Base-by-base conservation (phyloP, 2,329 filamentous ascomycete genomes). In the Penicillium sp. region DNA sequence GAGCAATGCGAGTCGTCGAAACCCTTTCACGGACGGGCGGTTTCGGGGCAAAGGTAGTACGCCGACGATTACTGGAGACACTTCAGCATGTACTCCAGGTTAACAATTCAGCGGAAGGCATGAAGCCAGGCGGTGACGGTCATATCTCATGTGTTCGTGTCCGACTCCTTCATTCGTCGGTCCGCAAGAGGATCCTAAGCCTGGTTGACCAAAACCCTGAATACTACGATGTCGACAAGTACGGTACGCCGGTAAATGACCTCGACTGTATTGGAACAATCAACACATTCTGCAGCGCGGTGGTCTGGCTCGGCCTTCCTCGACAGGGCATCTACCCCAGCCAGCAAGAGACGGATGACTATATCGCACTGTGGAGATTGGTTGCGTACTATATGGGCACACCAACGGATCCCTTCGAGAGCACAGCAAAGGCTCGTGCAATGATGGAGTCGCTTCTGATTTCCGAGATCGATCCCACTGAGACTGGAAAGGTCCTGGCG, bases 41-140 rank as follows among this genome's bases (percentile, higher is more conserved):
- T 0, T 93, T 93, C 71, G 84, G 84, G 13, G 82, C 84, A 1
- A 84, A 85, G 62, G 85, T 89, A 4, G 88, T 88, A 5, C 82
- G 84, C 57, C 82, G 85, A 17, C 80, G 90, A 49, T 73, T 89
- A 4, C 83, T 87, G 29, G 89, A 93, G 73, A 93, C 90, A 1
- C 87, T 88, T 2, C 89, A 92, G 70, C 87, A 90, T 71, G 84
- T 90, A 13, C 81, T 92, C 6, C 86, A 91, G 69, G 87, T 89
- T 49, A 89, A 89, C 5, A 77, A 80, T 43, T 86, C 85, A 7
- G 69, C 90, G 2, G 81, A 84, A 25, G 84, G 84, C 4, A 84
- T 93, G 63, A 79, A 87, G 62, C 89, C 88, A 0, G 86, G 85
- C 2, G 89, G 89, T 1, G 82, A 82, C 17, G 88, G 88, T 1